Conservation (phyloP, 192 early-diverging fungal species). For the Coemansia sp. region DNA sequence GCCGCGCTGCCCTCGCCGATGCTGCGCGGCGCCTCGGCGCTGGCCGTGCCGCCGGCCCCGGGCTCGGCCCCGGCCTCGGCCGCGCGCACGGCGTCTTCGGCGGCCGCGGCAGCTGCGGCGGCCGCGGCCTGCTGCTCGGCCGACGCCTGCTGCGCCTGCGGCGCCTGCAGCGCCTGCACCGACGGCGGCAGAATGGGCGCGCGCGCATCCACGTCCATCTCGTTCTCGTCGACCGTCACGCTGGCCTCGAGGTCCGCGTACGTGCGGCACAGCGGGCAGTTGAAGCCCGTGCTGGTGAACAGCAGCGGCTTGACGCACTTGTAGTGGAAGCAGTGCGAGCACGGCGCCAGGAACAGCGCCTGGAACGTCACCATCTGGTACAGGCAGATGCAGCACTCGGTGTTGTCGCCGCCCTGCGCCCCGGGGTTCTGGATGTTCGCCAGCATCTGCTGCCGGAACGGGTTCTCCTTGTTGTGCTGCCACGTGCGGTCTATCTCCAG, state of each 20-base stretch:
- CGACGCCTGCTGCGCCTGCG: not conserved
- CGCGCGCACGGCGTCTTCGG: constrained; percentile 30
- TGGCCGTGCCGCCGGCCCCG: too few species aligned
- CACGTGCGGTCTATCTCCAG: constrained; percentile 69
- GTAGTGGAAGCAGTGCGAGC: constrained; percentile 92
- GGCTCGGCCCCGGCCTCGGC: constrained; percentile 13
- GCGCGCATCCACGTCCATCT: constrained; percentile 41
- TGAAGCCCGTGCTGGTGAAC: constrained; percentile 68
- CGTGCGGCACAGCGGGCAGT: constrained; percentile 86
- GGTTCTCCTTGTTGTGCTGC: constrained; percentile 60
- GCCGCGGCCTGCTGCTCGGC: constrained; percentile 9
- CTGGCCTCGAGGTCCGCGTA: constrained; percentile 85
- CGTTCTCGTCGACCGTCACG: constrained; percentile 56
- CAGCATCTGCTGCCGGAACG: constrained; percentile 56
- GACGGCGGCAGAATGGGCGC: constrained; percentile 29
- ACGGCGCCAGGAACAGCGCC: constrained; percentile 87
- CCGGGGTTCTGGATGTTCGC: constrained; percentile 51
- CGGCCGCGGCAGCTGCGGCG: constrained; percentile 18
- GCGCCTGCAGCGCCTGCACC: constrained; percentile 8
- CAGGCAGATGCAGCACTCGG: constrained; percentile 90
- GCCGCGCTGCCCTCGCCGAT: not conserved
- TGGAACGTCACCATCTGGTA: constrained; percentile 82
- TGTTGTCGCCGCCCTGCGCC: constrained; percentile 18
- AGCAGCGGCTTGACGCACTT: constrained; percentile 86
- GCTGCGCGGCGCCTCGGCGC: not conserved